Evolutionary conservation across 129 eudicot genomes (phyloP).

Genomic region (Gnaphalium uliginosum): DNA sequence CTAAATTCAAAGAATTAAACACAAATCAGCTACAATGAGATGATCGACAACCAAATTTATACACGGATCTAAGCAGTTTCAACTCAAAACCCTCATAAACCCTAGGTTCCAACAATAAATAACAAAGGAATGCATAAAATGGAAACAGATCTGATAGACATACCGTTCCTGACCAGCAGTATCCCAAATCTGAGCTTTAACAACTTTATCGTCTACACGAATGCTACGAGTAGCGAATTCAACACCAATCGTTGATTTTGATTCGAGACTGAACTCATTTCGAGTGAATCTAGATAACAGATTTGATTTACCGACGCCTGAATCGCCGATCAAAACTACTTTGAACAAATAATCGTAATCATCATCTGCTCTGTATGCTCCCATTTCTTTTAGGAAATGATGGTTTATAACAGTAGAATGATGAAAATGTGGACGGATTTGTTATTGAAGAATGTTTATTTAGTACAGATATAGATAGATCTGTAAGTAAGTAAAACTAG

Average conservation of each 20-base stretch:
- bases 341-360: conserved; percentile 61
- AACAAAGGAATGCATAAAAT: neutral
- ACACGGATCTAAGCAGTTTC: conserved; percentile 16
- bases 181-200: conserved; percentile 78
- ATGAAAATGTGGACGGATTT: neutral
- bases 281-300: conserved; percentile 54
- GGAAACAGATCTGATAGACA: neutral
- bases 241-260: conserved; percentile 65
- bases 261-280: conserved; percentile 69
- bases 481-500: conserved; percentile 19
- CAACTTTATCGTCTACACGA: conserved; percentile 59
- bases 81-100: neutral
- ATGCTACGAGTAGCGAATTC: conserved; percentile 69
- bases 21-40: conserved; percentile 4
- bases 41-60: conserved; percentile 2
- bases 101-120: neutral
- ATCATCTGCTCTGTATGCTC: conserved; percentile 58
- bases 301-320: conserved; percentile 59
- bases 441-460: neutral
- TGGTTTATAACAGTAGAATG: neutral
- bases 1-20: neutral
- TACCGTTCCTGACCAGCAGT: conserved; percentile 70
- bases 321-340: conserved; percentile 59
- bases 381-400: conserved; percentile 33
- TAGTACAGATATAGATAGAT: conserved; percentile 8